These are phyloP conservation scores for Roridomyces roridus DNA, from an alignment of 768 basidiomycete genomes.

Conservation along the genomic window DNA sequence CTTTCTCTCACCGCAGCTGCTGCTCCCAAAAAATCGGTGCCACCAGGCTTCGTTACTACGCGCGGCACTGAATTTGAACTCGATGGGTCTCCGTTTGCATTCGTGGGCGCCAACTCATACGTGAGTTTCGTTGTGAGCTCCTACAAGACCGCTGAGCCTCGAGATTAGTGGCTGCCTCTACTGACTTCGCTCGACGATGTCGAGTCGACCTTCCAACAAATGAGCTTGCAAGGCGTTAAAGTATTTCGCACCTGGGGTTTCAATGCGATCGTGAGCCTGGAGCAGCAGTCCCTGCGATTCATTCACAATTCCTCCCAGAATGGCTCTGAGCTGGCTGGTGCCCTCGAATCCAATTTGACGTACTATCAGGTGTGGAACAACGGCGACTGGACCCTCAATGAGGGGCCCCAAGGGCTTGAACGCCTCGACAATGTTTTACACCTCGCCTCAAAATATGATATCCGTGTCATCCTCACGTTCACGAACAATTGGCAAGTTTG, in stretches of 20 bases:
- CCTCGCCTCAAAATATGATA: slow-evolving; percentile 54
- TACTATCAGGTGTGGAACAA: slow-evolving; percentile 66
- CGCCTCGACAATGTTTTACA: slow-evolving; percentile 58
- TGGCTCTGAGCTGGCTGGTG: slow-evolving; percentile 50
- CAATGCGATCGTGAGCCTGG: slow-evolving; percentile 33
- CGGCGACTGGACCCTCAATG: slow-evolving; percentile 53
- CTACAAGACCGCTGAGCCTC: background rate
- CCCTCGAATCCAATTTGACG: slow-evolving; percentile 48
- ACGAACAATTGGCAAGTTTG: slow-evolving; percentile 58
- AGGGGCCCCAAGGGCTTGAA: slow-evolving; percentile 59
- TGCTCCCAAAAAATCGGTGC: slow-evolving; percentile 21
- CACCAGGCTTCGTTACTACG: slow-evolving; percentile 51
- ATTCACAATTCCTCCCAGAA: slow-evolving; percentile 45
- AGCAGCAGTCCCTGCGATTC: background rate
- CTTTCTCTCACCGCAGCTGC: too few species aligned
- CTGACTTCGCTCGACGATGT: slow-evolving; percentile 54
- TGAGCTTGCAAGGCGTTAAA: slow-evolving; percentile 55
- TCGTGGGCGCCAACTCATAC: slow-evolving; percentile 63
- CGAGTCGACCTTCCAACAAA: slow-evolving; percentile 53
- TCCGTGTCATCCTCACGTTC: slow-evolving; percentile 58
- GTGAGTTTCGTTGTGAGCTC: slow-evolving; percentile 33
- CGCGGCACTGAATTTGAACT: slow-evolving; percentile 47
- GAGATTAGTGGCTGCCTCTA: slow-evolving; percentile 57
- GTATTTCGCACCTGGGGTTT: slow-evolving; percentile 58
- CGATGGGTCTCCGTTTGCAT: slow-evolving; percentile 59